Evolutionary conservation across 2,329 filamentous ascomycete genomes (phyloP).

Genomic region (Ascochyta viciae-villosae): DNA sequence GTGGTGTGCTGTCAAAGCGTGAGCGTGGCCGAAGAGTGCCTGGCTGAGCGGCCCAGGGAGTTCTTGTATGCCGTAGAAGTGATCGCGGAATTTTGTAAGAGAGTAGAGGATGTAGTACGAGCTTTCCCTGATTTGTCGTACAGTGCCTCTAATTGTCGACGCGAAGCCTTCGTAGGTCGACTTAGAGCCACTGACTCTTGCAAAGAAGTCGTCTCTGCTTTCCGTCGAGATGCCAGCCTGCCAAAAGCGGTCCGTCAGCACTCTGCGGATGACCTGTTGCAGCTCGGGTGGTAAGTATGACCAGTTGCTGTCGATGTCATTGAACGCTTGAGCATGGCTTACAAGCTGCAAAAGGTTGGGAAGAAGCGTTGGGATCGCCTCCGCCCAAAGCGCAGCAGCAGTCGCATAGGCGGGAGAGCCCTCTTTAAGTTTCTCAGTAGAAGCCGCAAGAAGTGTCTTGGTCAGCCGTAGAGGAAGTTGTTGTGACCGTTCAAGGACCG

Average conservation of each 20-base stretch:
- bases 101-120: constrained; percentile 95
- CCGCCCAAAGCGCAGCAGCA: constrained; percentile 83
- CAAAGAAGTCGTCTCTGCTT: constrained; percentile 96
- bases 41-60: constrained; percentile 83
- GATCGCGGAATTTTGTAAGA: constrained; percentile 83
- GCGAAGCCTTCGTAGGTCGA: constrained; percentile 90
- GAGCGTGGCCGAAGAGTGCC: constrained; percentile 82
- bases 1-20: constrained; percentile 87
- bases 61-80: constrained; percentile 90
- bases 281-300: constrained; percentile 76
- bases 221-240: constrained; percentile 96
- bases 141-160: constrained; percentile 87
- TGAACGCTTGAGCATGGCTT: constrained; percentile 88
- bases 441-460: constrained; percentile 90
- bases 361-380: constrained; percentile 81
- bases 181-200: constrained; percentile 86
- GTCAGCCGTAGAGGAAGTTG: constrained; percentile 82
- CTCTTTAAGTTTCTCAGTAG: constrained; percentile 86
- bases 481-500: constrained; percentile 78
- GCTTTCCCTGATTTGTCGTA: constrained; percentile 88
- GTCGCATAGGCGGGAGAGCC: constrained; percentile 75
- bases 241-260: constrained; percentile 96
- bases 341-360: constrained; percentile 85
- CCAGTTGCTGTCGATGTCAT: constrained; percentile 83
- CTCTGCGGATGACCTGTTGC: constrained; percentile 76